Conservation (phyloP, 1,284 basidiomycete genomes). For the Malassezia restricta region DNA sequence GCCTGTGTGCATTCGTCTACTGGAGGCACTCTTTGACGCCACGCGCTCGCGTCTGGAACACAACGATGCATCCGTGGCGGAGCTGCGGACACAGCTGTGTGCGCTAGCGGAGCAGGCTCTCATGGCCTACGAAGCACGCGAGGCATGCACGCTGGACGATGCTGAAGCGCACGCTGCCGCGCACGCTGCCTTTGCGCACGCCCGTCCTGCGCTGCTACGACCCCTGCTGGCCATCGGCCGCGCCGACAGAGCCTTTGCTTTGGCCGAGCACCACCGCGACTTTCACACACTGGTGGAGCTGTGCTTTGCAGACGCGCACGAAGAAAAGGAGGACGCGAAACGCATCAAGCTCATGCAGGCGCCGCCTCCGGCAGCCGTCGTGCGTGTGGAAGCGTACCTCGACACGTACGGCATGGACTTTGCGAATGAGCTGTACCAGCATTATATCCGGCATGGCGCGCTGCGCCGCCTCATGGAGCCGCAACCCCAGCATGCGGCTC, state of each 20-base stretch:
- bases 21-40: slow-evolving; percentile 61
- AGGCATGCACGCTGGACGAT: slow-evolving; percentile 32
- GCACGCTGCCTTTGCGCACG: slow-evolving; percentile 56
- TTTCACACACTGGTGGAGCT: slow-evolving; percentile 69
- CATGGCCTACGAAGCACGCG: slow-evolving; percentile 45
- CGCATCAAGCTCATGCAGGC: slow-evolving; percentile 48
- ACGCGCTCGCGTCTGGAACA: slow-evolving; percentile 53
- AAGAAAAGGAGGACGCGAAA: background rate
- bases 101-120: slow-evolving; percentile 51
- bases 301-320: slow-evolving; percentile 47
- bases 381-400: slow-evolving; percentile 56
- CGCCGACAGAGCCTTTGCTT: slow-evolving; percentile 59
- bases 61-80: slow-evolving; percentile 45
- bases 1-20: slow-evolving; percentile 57
- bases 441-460: slow-evolving; percentile 54
- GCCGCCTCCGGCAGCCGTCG: slow-evolving; percentile 24
- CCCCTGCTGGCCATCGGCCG: slow-evolving; percentile 62
- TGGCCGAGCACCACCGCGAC: slow-evolving; percentile 75
- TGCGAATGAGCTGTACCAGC: slow-evolving; percentile 72
- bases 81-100: slow-evolving; percentile 57
- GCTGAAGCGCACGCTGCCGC: slow-evolving; percentile 45
- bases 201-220: slow-evolving; percentile 62
- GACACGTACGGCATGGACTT: slow-evolving; percentile 71
- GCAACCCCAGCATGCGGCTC: slow-evolving; percentile 54
- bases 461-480: slow-evolving; percentile 63